A percentile compares a stretch with the other conserved stretches of the same genome.
Conservation (phyloP, 2,329 filamentous ascomycete genomes). For the Calonectria multiphialidica region DNA sequence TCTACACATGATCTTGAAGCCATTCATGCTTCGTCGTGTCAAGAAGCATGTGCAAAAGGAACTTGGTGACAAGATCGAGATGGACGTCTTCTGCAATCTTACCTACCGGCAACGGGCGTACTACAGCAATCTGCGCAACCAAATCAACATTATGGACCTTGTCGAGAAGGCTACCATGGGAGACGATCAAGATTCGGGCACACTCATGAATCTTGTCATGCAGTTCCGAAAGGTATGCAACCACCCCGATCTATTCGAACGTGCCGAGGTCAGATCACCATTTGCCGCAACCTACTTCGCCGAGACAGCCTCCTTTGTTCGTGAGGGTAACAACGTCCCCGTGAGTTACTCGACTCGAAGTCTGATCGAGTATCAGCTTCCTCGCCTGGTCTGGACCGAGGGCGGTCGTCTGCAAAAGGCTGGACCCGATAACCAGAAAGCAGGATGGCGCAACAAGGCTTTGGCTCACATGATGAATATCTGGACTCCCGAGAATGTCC, state of each 20-base stretch:
- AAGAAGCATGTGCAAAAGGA: conserved; percentile 99
- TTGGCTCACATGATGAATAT: conserved; percentile 89
- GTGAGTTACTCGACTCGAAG: conserved; percentile 91
- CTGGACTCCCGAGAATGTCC: conserved; percentile 85
- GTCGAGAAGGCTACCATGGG: conserved; percentile 97
- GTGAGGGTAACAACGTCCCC: conserved; percentile 83
- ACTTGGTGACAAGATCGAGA: conserved; percentile 97
- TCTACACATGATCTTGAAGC: conserved; percentile 98
- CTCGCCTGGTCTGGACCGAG: conserved; percentile 84
- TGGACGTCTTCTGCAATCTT: conserved; percentile 95
- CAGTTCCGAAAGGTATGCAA: conserved; percentile 99
- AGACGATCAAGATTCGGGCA: conserved; percentile 94
- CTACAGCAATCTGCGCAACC: conserved; percentile 92
- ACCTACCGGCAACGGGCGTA: conserved; percentile 96
- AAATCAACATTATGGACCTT: conserved; percentile 98
- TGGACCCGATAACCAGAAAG: conserved; percentile 77
- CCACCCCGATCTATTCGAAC: conserved; percentile 96
- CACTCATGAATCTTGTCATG: conserved; percentile 99
- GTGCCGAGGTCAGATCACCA: conserved; percentile 90
- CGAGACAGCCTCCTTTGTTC: conserved; percentile 94
- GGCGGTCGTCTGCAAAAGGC: conserved; percentile 81
- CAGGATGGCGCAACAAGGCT: conserved; percentile 85
- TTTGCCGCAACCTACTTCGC: conserved; percentile 89
- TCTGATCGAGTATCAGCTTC: conserved; percentile 85
- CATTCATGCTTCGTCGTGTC: conserved; percentile 99